These are phyloP conservation scores for Aspergillus brasiliensis DNA, from an alignment of 2,329 filamentous ascomycete species.

Conservation along the genomic window DNA sequence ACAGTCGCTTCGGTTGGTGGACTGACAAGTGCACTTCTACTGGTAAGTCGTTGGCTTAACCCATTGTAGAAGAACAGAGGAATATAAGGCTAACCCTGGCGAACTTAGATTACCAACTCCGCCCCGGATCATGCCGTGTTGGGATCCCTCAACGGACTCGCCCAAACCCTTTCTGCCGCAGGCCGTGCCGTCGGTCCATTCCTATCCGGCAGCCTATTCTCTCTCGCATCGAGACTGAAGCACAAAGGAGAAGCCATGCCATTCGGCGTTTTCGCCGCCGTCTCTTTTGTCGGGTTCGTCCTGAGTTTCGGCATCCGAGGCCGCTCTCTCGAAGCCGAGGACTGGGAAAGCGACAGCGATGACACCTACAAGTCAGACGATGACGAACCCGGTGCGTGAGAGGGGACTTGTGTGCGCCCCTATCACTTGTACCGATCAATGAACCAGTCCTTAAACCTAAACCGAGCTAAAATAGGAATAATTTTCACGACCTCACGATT, in stretches of 20 bases:
- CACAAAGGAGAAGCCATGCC: constrained; percentile 82
- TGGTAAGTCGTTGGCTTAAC: constrained; percentile 59
- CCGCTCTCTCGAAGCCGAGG: constrained; percentile 60
- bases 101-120: constrained; percentile 80
- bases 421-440: not conserved
- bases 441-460: not conserved
- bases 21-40: constrained; percentile 80
- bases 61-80: too few species aligned
- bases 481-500: not conserved
- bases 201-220: constrained; percentile 82
- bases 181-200: constrained; percentile 88
- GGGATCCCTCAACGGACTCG: constrained; percentile 88
- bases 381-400: constrained; percentile 31
- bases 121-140: constrained; percentile 82
- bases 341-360: constrained; percentile 49
- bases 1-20: constrained; percentile 89
- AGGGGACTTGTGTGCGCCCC: not conserved
- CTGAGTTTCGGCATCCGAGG: constrained; percentile 77
- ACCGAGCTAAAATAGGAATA: not conserved
- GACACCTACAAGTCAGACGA: constrained; percentile 51
- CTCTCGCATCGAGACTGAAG: constrained; percentile 69
- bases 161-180: constrained; percentile 88
- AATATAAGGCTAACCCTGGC: not conserved
- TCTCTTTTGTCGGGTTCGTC: constrained; percentile 78
- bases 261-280: constrained; percentile 84